Percentiles rank a stretch among this genome's conserved stretches.
These are phyloP conservation scores for Hansenula sp. DNA, from an alignment of 1,139 yeast genomes.

Conservation along the genomic window DNA sequence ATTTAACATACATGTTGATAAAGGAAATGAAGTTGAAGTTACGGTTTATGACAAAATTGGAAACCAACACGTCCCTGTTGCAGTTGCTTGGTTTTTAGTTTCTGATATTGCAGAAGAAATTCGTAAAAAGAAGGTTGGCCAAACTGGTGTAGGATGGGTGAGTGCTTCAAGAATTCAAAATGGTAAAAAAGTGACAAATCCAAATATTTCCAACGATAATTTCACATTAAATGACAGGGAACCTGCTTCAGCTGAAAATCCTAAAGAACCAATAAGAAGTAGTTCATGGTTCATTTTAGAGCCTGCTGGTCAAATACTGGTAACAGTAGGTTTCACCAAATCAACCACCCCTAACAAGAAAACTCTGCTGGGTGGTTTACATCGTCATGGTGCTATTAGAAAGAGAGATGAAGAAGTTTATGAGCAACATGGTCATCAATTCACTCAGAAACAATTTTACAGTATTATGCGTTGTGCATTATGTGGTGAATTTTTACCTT, in stretches of 20 bases:
- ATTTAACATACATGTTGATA: conserved; percentile 75
- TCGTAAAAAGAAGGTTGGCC: conserved; percentile 83
- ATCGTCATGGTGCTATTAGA: conserved; percentile 98
- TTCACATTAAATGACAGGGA: conserved; percentile 17
- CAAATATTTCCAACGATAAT: conserved; percentile 18
- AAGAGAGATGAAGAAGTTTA: conserved; percentile 92
- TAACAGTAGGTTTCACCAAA: conserved; percentile 78
- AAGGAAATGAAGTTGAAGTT: conserved; percentile 87
- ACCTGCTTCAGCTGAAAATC: conserved; percentile 4
- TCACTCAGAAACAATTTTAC: conserved; percentile 92
- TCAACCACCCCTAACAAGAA: conserved; percentile 43
- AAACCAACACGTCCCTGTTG: conserved; percentile 75
- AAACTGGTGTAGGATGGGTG: conserved; percentile 86
- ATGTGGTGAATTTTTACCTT: conserved; percentile 91
- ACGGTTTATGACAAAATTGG: conserved; percentile 80
- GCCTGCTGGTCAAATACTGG: conserved; percentile 85
- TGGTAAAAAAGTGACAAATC: conserved; percentile 11
- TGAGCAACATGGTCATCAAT: conserved; percentile 96
- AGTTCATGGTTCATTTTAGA: conserved; percentile 92
- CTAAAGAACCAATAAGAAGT: conserved; percentile 31
- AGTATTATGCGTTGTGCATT: conserved; percentile 96
- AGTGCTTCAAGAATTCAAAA: conserved; percentile 59
- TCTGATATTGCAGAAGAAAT: conserved; percentile 92
- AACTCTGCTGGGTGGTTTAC: conserved; percentile 53
- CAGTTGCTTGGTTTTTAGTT: conserved; percentile 83